Evolutionary conservation across 176 grass and related monocot species (phyloP).

Genomic region (Eragrostis nindensis): DNA sequence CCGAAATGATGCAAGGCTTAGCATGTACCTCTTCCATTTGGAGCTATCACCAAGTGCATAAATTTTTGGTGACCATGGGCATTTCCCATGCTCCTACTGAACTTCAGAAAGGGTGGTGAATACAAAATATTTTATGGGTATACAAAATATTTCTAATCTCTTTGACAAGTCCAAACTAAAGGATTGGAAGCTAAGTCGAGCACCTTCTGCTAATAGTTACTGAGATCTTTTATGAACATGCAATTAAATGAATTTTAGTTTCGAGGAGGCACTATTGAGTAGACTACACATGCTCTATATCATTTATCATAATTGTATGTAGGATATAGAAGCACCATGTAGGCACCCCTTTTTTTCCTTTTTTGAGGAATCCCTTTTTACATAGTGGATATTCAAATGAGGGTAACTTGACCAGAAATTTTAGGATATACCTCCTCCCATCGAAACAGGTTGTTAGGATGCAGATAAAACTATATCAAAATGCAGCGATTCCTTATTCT

Average conservation of each 20-base stretch:
- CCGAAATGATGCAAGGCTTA: neutral
- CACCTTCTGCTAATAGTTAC: neutral
- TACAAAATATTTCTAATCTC: neutral
- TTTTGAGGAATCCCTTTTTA: neutral
- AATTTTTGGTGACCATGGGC: neutral
- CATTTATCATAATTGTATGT: neutral
- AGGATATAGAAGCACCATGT: neutral
- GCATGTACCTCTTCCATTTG: neutral
- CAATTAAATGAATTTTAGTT: conserved; percentile 4
- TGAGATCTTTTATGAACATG: neutral
- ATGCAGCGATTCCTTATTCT: neutral
- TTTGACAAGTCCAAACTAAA: neutral
- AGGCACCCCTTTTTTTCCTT: neutral
- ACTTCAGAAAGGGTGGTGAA: neutral
- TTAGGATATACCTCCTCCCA: neutral
- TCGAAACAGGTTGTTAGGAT: neutral
- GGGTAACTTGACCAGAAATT: neutral
- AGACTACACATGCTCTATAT: neutral
- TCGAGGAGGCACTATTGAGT: neutral
- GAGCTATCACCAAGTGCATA: neutral
- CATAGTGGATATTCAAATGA: neutral
- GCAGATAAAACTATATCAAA: neutral
- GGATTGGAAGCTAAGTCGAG: no score
- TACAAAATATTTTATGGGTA: neutral
- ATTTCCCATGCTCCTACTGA: neutral